Evolutionary conservation across 345 rosid genomes (phyloP).

Genomic region (Heritiera littoralis): DNA sequence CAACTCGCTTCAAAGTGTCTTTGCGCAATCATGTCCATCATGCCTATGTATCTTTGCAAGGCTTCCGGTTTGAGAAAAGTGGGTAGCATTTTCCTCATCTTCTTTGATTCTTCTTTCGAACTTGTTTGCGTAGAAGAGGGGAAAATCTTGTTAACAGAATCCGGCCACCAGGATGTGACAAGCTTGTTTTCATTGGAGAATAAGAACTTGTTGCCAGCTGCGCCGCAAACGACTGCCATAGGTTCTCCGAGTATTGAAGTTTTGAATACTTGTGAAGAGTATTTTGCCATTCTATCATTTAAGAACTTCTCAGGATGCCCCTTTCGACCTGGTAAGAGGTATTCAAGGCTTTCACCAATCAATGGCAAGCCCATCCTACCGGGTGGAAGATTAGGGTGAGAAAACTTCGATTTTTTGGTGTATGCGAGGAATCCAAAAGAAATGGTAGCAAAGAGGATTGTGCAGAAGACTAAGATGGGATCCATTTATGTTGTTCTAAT

Average conservation of each 20-base stretch:
- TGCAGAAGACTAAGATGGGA: not conserved
- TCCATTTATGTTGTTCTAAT: not conserved
- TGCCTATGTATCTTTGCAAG: constrained; percentile 32
- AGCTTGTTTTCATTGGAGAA: constrained; percentile 45
- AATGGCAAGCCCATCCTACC: constrained; percentile 34
- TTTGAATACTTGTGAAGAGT: constrained; percentile 25
- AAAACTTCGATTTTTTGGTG: constrained; percentile 21
- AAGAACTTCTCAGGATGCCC: constrained; percentile 33
- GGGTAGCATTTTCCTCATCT: constrained; percentile 32
- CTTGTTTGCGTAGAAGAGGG: constrained; percentile 35
- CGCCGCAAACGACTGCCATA: no score
- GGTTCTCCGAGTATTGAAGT: no score
- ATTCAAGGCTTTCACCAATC: constrained; percentile 41
- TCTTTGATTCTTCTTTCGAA: constrained; percentile 35
- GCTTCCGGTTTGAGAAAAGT: constrained; percentile 23
- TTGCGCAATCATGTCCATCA: constrained; percentile 39
- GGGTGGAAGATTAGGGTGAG: constrained; percentile 36
- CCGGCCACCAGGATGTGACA: constrained; percentile 45
- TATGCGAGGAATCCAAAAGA: constrained; percentile 11
- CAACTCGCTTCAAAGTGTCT: constrained; percentile 35
- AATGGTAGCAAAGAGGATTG: constrained; percentile 12
- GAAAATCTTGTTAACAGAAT: constrained; percentile 42
- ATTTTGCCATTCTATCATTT: constrained; percentile 28
- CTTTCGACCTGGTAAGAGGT: not conserved
- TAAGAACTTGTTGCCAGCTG: constrained; percentile 37